Evolutionary conservation across 768 basidiomycete species (phyloP), one percentile per base, ranked within the genome.

Genomic region (Calocybe indica): DNA sequence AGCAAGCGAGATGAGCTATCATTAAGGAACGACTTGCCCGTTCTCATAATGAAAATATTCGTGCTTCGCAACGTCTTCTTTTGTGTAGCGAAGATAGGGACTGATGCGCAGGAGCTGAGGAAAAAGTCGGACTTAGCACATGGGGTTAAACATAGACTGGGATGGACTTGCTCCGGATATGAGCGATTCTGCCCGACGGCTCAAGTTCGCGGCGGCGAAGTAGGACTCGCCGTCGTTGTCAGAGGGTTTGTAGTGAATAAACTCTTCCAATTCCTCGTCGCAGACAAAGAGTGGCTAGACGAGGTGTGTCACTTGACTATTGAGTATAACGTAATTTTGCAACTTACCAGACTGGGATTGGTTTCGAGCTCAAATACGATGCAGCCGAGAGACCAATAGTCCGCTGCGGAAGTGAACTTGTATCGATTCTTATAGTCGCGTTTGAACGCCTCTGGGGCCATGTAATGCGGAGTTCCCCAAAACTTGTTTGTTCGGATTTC

Each of bases 321-420:
- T 14, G 22, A 6, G 31, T n/a, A 29, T 4, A 22, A 22, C 22
- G 22, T 41, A 15, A 46, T 14, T n/a, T n/a, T 39, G 32, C 7
- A 22, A 47, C 46, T 30, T 47, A 67, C 70, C 50, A 55, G 42
- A 34, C 61, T 55, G 14, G 48, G 47, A n/a, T 42, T 46, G 7
- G 61, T 56, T 35, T 70, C 60, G 9, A 74, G 48, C 49, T 73
- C 68, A 48, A 61, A 75, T 7, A 64, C 49, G 8, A 74, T 56
- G 38, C 71, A 71, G 5, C 74, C 73, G 7, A 72, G 54, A 0
- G 61, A 61, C 72, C 72, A 75, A 58, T 70, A 74, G 45, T 75
- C 70, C 9, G 71, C 63, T 1, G 56, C 53, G 0, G 50, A 43
- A 7, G 68, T 65, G 39, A 72, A 72, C 32, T 37, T 52, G 41